Percentiles rank a stretch among this genome's conserved stretches.
These are phyloP conservation scores for Cylindrotheca fusiformis DNA, from an alignment of 108 stramenopile species.

Conservation along the genomic window DNA sequence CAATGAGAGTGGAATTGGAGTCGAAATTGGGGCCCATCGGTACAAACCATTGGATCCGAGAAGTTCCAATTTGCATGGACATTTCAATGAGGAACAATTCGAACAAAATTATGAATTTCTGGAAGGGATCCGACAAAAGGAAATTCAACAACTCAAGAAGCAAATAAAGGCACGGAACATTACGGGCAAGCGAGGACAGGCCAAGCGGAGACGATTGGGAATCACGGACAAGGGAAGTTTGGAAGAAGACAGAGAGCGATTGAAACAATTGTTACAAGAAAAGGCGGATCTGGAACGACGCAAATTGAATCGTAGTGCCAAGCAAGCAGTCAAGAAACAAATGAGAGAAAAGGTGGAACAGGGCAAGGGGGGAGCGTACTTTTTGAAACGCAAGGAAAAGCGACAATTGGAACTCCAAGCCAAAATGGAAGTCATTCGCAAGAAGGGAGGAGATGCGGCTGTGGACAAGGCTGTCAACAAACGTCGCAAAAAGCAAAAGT, in stretches of 20 bases:
- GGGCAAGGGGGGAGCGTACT: conserved; percentile 57
- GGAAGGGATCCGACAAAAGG: conserved; percentile 69
- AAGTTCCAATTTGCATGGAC: conserved; percentile 60
- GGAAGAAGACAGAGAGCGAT: conserved; percentile 63
- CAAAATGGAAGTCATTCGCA: conserved; percentile 79
- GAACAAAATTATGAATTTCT: conserved; percentile 76
- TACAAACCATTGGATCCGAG: conserved; percentile 87
- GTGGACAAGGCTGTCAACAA: conserved; percentile 80
- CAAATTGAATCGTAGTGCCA: conserved; percentile 60
- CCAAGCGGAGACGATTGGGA: conserved; percentile 51
- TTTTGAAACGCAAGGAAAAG: conserved; percentile 72
- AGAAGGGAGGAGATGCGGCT: conserved; percentile 72
- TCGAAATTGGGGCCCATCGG: conserved; percentile 77
- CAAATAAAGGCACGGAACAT: conserved; percentile 62
- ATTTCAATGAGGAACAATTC: conserved; percentile 71
- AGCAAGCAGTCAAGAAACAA: conserved; percentile 65
- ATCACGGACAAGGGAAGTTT: conserved; percentile 29
- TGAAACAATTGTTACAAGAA: conserved; percentile 61
- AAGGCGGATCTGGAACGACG: conserved; percentile 57
- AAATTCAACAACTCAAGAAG: conserved; percentile 61
- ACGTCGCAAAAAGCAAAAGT: conserved; percentile 77
- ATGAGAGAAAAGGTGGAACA: conserved; percentile 62
- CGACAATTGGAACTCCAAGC: conserved; percentile 74
- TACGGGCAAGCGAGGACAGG: conserved; percentile 74
- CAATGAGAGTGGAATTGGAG: conserved; percentile 78